A percentile compares a stretch with the other conserved stretches of the same genome.
phyloP scores from a whole-genome alignment of 208 protist genomes.

The Leishmania lainsoni region DNA sequence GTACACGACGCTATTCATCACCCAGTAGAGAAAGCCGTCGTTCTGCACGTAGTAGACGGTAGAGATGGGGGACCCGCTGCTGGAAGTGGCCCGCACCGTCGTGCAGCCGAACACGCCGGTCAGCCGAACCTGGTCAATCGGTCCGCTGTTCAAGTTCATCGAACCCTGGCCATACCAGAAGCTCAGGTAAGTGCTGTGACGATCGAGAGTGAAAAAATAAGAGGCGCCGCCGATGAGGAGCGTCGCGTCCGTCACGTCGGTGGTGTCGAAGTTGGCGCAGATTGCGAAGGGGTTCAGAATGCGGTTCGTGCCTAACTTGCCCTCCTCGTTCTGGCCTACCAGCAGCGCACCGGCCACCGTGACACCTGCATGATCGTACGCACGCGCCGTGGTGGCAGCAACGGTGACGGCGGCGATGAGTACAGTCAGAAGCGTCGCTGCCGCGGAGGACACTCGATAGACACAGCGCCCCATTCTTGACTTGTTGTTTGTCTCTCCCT shows the following conservation, averaged over 20 bases:
- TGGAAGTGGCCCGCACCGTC: conserved; percentile 24
- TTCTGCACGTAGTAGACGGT: conserved; percentile 23
- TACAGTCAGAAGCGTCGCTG: not conserved
- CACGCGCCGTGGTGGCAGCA: not conserved
- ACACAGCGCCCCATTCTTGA: not conserved
- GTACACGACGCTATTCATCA: not conserved
- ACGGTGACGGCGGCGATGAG: not conserved
- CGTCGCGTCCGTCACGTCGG: conserved; percentile 19
- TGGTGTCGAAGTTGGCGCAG: conserved; percentile 36
- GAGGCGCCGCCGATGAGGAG: conserved; percentile 41
- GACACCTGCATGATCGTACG: conserved; percentile 5
- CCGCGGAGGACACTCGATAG: not conserved
- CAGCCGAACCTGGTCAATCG: conserved; percentile 4
- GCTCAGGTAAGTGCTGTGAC: conserved; percentile 31
- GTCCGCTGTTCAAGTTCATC: not conserved
- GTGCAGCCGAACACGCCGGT: conserved; percentile 22
- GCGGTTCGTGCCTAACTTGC: conserved; percentile 31
- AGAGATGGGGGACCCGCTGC: conserved; percentile 12
- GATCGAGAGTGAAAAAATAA: conserved; percentile 49
- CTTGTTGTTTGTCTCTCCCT: not conserved
- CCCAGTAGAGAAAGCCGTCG: conserved; percentile 21
- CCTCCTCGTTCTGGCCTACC: conserved; percentile 17
- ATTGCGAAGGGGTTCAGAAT: conserved; percentile 40
- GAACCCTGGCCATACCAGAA: conserved; percentile 32
- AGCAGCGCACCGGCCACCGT: conserved; percentile 40